Conservation (phyloP, 768 basidiomycete genomes). For the Mycena epipterygia region DNA sequence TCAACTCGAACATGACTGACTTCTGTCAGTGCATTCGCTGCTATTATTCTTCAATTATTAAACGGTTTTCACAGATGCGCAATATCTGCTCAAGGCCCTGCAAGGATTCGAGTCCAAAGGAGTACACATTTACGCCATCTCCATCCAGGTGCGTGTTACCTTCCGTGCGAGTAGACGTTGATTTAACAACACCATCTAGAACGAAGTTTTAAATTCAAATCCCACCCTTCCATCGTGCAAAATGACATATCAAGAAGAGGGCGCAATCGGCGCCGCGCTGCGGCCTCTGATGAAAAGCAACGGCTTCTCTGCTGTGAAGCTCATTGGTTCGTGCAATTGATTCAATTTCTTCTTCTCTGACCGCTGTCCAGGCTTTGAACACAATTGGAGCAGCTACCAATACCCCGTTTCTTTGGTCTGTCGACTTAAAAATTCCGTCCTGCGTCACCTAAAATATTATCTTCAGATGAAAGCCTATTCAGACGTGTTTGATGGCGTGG, state of each 20-base stretch:
- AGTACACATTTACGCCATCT: slow-evolving; percentile 9
- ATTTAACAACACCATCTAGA: background rate
- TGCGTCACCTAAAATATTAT: background rate
- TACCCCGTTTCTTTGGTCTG: slow-evolving; percentile 17
- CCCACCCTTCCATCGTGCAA: slow-evolving; percentile 8
- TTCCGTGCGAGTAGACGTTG: background rate
- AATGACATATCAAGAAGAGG: slow-evolving; percentile 22
- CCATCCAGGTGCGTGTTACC: background rate
- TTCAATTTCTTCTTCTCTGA: background rate
- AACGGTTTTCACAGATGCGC: background rate
- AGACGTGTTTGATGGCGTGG: slow-evolving; percentile 7
- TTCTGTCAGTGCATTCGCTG: background rate
- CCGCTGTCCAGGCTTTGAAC: slow-evolving; percentile 5
- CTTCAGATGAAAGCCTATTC: slow-evolving; percentile 6
- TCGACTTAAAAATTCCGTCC: background rate
- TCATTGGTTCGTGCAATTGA: slow-evolving; percentile 3
- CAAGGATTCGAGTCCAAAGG: slow-evolving; percentile 16
- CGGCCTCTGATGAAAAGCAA: slow-evolving; percentile 10
- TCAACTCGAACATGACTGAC: background rate
- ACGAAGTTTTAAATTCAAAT: slow-evolving; percentile 1
- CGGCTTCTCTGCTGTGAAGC: slow-evolving; percentile 6
- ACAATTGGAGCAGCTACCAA: slow-evolving; percentile 5
- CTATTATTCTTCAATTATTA: background rate
- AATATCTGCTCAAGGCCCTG: slow-evolving; percentile 10
- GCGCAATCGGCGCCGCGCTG: slow-evolving; percentile 9